These are phyloP conservation scores for Dimargaris verticillata DNA, from an alignment of 192 early-diverging fungal species.

Conservation along the genomic window DNA sequence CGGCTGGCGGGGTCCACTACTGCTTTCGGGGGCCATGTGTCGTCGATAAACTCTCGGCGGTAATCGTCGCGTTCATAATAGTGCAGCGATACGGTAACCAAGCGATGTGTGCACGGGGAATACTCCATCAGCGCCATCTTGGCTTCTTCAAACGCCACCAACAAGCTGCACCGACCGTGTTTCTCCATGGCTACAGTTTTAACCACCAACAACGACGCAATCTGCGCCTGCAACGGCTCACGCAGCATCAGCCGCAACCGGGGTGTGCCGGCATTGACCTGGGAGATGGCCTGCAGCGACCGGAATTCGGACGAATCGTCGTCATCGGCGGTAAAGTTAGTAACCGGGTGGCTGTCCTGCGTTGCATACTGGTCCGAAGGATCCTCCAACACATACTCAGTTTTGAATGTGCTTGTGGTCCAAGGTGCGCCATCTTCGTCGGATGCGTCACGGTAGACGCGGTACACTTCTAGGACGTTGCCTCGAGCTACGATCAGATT, in stretches of 20 bases:
- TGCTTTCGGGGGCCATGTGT: constrained; percentile 42
- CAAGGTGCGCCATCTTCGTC: background rate
- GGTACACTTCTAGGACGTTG: constrained; percentile 3
- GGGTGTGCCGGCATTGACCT: background rate
- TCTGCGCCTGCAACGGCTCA: background rate
- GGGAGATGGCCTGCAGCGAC: background rate
- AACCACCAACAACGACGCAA: background rate
- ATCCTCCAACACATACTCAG: no score
- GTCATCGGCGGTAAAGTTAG: background rate
- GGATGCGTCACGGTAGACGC: background rate
- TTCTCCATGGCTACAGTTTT: background rate
- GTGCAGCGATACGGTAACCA: constrained; percentile 89
- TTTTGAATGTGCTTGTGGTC: no score
- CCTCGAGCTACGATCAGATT: constrained; percentile 3
- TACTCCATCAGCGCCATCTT: constrained; percentile 89
- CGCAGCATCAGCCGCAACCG: constrained; percentile 1
- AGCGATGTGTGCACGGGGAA: constrained; percentile 46
- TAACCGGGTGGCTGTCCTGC: no score
- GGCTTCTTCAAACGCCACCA: constrained; percentile 25
- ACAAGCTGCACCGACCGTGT: constrained; percentile 13
- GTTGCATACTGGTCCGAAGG: no score
- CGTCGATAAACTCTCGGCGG: constrained; percentile 52
- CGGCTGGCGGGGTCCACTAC: constrained; percentile 71
- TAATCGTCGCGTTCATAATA: constrained; percentile 89
- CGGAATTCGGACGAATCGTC: constrained; percentile 7